Percentiles rank a stretch among this genome's conserved stretches.
Evolutionary conservation across 2,329 filamentous ascomycete species (phyloP).

Genomic region (Colletotrichum sp.): DNA sequence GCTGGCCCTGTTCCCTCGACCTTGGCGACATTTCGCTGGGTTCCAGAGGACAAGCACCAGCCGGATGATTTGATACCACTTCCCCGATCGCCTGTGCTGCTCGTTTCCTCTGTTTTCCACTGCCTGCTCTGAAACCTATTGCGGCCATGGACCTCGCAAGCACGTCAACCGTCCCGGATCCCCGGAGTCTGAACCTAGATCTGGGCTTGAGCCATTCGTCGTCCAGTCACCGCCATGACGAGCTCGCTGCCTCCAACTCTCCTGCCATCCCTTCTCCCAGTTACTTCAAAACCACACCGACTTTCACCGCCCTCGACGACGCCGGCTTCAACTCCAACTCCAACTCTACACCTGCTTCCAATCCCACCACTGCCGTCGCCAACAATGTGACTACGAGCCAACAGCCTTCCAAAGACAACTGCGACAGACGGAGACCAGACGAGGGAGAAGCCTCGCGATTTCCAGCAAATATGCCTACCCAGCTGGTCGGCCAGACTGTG

Average conservation of each 20-base stretch:
- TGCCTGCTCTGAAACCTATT: conserved; percentile 12
- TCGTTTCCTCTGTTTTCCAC: neutral
- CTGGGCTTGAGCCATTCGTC: neutral
- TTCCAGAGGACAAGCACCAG: neutral
- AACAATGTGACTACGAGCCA: conserved; percentile 16
- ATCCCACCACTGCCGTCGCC: neutral
- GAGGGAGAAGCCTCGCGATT: conserved; percentile 55
- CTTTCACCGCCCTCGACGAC: conserved; percentile 1
- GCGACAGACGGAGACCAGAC: conserved; percentile 55
- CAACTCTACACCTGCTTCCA: neutral
- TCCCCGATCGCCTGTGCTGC: neutral
- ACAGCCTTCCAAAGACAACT: conserved; percentile 43
- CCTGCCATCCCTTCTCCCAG: neutral
- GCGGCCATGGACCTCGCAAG: conserved; percentile 20
- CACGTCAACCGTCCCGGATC: conserved; percentile 20
- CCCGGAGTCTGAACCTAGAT: conserved; percentile 13
- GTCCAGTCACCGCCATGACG: conserved; percentile 12
- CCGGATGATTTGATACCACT: conserved; percentile 15
- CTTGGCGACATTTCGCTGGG: neutral
- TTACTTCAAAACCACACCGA: conserved; percentile 18
- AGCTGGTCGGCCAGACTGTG: conserved; percentile 78
- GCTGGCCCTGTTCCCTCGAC: neutral
- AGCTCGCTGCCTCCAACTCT: neutral
- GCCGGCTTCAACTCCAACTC: neutral
- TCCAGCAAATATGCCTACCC: conserved; percentile 61